A percentile compares a stretch with the other conserved stretches of the same genome.
Evolutionary conservation across 441 rosid species (phyloP).

Genomic region (Euphorbia celastroides): DNA sequence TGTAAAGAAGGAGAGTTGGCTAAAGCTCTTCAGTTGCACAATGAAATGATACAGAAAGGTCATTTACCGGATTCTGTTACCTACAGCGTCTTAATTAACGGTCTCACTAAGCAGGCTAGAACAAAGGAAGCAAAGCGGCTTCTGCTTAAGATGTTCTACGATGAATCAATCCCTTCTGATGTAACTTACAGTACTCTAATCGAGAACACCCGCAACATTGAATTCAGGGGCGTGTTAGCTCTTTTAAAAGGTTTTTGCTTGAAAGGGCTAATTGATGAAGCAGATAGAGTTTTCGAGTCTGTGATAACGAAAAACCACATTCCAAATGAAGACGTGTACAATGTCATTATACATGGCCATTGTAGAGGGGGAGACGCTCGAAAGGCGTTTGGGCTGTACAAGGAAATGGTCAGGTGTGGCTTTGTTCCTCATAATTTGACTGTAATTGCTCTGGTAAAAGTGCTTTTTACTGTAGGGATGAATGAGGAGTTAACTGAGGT

Average conservation of each 20-base stretch:
- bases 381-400: slow-evolving; percentile 60
- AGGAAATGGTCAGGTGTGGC: slow-evolving; percentile 49
- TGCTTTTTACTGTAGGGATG: slow-evolving; percentile 47
- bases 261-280: slow-evolving; percentile 88
- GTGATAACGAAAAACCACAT: slow-evolving; percentile 53
- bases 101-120: slow-evolving; percentile 75
- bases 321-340: slow-evolving; percentile 63
- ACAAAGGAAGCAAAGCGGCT: slow-evolving; percentile 78
- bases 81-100: slow-evolving; percentile 71
- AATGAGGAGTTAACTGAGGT: slow-evolving; percentile 44
- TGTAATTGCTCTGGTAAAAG: slow-evolving; percentile 58
- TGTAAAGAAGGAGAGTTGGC: slow-evolving; percentile 59
- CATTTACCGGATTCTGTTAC: slow-evolving; percentile 72
- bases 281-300: slow-evolving; percentile 61
- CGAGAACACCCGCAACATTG: slow-evolving; percentile 47
- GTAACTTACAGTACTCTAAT: slow-evolving; percentile 65
- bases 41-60: slow-evolving; percentile 66
- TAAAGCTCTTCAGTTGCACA: slow-evolving; percentile 57
- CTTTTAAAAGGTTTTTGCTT: slow-evolving; percentile 84
- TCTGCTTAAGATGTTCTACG: slow-evolving; percentile 65
- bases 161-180: slow-evolving; percentile 58
- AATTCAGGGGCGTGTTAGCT: slow-evolving; percentile 55
- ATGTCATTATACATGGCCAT: slow-evolving; percentile 82
- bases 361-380: slow-evolving; percentile 48
- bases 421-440: slow-evolving; percentile 66